These are phyloP conservation scores for Tilletia indica DNA, from an alignment of 1,284 basidiomycete species.

Conservation along the genomic window DNA sequence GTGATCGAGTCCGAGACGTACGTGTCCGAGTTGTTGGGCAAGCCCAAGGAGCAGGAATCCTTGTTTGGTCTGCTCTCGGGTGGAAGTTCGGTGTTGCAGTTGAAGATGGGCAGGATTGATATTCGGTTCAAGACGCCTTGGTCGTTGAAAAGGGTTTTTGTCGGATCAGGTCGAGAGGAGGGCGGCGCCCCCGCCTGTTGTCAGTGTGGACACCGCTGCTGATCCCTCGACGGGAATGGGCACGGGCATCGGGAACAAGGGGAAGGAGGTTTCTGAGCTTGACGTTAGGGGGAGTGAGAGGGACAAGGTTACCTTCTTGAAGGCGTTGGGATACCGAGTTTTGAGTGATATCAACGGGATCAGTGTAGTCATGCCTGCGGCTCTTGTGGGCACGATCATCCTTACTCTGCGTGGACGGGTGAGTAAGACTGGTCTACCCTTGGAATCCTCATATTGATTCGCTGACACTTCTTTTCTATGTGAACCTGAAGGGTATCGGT, in stretches of 20 bases:
- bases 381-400: slow-evolving; percentile 55
- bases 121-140: slow-evolving; percentile 57
- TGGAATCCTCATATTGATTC: not conserved
- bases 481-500: slow-evolving; percentile 44
- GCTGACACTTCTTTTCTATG: not conserved
- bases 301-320: slow-evolving; percentile 50
- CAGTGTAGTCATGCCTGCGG: slow-evolving; percentile 57
- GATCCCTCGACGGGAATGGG: not conserved
- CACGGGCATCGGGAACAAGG: slow-evolving; percentile 5
- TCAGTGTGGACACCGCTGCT: not conserved
- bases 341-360: slow-evolving; percentile 56
- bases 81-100: slow-evolving; percentile 50
- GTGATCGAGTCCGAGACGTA: slow-evolving; percentile 57
- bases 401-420: slow-evolving; percentile 53
- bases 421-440: slow-evolving; percentile 2
- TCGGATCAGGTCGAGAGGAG: slow-evolving; percentile 46
- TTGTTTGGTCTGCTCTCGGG: slow-evolving; percentile 54
- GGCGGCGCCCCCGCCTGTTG: slow-evolving; percentile 28
- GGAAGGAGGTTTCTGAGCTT: slow-evolving; percentile 28
- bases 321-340: slow-evolving; percentile 55
- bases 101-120: slow-evolving; percentile 57
- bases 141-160: slow-evolving; percentile 54
- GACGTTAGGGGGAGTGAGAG: slow-evolving; percentile 36
- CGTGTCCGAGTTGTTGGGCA: slow-evolving; percentile 56
- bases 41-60: slow-evolving; percentile 57